These are phyloP conservation scores for Marsdenia floribunda DNA, from an alignment of 257 asterid genomes.

Conservation along the genomic window DNA sequence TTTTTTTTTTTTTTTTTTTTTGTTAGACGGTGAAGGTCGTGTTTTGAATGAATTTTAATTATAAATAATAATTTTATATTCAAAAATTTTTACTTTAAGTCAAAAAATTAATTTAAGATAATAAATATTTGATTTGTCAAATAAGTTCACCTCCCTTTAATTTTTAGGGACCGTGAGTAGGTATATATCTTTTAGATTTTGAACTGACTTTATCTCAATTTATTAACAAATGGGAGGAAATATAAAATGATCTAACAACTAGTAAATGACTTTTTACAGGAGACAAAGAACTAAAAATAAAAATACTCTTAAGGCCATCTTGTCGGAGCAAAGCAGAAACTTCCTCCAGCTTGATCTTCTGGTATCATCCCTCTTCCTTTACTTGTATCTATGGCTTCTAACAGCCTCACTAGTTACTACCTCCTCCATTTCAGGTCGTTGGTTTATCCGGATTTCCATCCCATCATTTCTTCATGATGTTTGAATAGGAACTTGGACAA, in stretches of 20 bases:
- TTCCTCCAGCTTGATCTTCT: constrained; percentile 60
- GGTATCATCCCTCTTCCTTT: constrained; percentile 96
- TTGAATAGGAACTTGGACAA: constrained; percentile 58
- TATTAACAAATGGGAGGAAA: constrained; percentile 8
- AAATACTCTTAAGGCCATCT: constrained; percentile 62
- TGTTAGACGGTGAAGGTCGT: no score
- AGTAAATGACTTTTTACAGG: no score
- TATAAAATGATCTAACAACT: constrained; percentile 3
- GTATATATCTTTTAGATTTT: not conserved
- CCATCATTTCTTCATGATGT: constrained; percentile 79
- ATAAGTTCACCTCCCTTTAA: no score
- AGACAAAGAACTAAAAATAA: not conserved
- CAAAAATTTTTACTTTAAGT: no score
- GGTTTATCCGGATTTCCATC: constrained; percentile 68
- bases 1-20: no score
- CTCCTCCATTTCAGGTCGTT: constrained; percentile 91
- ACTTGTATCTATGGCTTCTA: constrained; percentile 82
- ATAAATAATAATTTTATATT: no score
- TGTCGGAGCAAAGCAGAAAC: constrained; percentile 69
- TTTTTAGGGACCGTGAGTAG: not conserved
- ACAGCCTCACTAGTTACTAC: constrained; percentile 64
- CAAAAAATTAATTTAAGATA: no score
- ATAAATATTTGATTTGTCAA: no score
- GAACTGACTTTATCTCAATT: constrained; percentile 9
- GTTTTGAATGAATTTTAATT: no score